These are phyloP conservation scores for Eutrema yunnanense DNA, from an alignment of 345 rosid genomes.

Conservation along the genomic window DNA sequence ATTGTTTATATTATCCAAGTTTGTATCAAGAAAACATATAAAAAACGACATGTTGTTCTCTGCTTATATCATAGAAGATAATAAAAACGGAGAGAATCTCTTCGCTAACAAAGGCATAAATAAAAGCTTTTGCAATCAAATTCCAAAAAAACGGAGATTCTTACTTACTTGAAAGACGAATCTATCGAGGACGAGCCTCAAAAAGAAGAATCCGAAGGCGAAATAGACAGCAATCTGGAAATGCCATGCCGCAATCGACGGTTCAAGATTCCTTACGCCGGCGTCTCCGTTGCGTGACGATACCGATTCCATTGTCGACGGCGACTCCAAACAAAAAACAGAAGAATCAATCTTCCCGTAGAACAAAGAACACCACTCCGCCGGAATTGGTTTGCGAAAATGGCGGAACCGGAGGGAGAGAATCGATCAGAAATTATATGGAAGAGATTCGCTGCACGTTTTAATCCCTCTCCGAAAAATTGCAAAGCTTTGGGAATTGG, in stretches of 20 bases:
- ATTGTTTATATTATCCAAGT: background rate
- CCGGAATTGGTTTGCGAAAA: background rate
- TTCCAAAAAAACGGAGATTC: background rate
- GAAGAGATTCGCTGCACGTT: constrained; percentile 10
- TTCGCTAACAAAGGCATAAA: background rate
- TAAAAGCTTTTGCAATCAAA: background rate
- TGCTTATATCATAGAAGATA: background rate
- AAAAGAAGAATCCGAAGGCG: constrained; percentile 54
- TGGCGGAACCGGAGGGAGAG: background rate
- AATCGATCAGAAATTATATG: background rate
- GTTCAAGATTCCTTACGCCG: background rate
- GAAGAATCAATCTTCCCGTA: background rate
- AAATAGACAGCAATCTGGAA: constrained; percentile 54
- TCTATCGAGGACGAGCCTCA: constrained; percentile 62
- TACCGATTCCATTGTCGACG: constrained; percentile 47
- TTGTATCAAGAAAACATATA: background rate
- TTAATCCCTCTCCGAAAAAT: background rate
- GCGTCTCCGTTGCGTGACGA: constrained; percentile 25
- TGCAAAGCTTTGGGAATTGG: background rate
- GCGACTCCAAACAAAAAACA: background rate
- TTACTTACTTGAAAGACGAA: constrained; percentile 74
- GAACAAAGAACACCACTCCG: background rate
- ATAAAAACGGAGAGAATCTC: background rate
- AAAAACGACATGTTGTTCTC: background rate
- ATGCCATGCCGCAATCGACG: constrained; percentile 41